A percentile compares a stretch with the other conserved stretches of the same genome.
Evolutionary conservation across 169 alveolate species (phyloP).

Genomic region (Ichthyophthirius multifiliis): DNA sequence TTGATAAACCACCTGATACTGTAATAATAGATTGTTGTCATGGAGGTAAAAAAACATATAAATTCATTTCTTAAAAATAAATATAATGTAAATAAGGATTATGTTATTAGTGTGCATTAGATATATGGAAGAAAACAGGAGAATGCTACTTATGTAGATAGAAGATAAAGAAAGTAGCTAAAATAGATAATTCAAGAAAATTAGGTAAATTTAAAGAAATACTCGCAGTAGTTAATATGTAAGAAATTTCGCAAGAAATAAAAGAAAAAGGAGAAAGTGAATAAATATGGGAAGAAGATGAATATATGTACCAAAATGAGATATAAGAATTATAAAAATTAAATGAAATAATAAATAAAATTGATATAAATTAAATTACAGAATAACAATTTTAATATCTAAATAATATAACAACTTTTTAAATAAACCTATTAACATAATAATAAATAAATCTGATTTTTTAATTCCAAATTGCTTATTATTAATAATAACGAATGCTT

Average conservation of each 20-base stretch:
- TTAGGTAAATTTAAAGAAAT: not conserved
- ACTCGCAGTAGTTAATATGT: not conserved
- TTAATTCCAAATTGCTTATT: no score
- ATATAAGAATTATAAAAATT: no score
- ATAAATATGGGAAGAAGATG: no score
- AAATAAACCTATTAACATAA: no score
- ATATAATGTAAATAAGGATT: not conserved
- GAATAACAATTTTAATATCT: no score
- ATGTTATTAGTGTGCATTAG: not conserved
- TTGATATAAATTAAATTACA: no score
- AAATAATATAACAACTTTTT: no score
- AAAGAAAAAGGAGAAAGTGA: no score
- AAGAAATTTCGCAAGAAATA: not conserved
- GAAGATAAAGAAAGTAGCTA: not conserved
- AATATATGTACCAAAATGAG: no score
- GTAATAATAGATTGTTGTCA: not conserved
- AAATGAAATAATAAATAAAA: no score
- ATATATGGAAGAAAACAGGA: conserved; percentile 11
- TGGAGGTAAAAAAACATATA: not conserved
- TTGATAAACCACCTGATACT: not conserved
- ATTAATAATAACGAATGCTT: no score
- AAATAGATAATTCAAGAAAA: not conserved
- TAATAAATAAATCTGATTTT: no score
- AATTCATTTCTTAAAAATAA: not conserved
- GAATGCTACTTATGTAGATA: conserved; percentile 1